Evolutionary conservation across 2,329 filamentous ascomycete genomes (phyloP).

Genomic region (Colletotrichum spaethianum): DNA sequence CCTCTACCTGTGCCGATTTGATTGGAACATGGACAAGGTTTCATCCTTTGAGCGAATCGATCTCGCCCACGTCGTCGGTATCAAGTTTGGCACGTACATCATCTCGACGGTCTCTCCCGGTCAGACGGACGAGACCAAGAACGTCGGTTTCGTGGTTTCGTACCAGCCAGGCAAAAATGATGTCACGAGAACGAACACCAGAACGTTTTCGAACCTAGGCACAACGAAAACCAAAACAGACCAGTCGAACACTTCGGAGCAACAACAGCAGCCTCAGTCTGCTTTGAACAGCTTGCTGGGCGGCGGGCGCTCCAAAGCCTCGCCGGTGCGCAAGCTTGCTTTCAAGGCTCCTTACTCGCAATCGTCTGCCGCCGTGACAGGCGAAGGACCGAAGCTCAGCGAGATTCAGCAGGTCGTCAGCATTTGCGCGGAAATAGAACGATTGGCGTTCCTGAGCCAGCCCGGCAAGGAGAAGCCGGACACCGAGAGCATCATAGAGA

Average conservation of each 20-base stretch:
- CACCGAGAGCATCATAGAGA: conserved; percentile 64
- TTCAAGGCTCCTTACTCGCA: conserved; percentile 70
- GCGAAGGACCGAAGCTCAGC: conserved; percentile 60
- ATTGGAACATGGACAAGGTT: conserved; percentile 96
- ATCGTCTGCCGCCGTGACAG: conserved; percentile 69
- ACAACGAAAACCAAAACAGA: conserved; percentile 41
- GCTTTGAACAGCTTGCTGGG: conserved; percentile 61
- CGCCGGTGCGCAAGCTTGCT: conserved; percentile 60
- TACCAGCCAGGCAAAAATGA: conserved; percentile 82
- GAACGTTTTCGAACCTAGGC: conserved; percentile 76
- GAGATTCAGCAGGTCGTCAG: conserved; percentile 71
- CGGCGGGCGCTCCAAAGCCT: conserved; percentile 49
- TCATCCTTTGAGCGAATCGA: conserved; percentile 90
- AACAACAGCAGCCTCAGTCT: conserved; percentile 41
- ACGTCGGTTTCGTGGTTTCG: conserved; percentile 86
- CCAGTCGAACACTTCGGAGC: neutral
- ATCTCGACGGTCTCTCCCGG: conserved; percentile 86
- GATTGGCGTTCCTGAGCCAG: conserved; percentile 69
- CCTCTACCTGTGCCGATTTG: conserved; percentile 90
- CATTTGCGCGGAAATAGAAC: conserved; percentile 84
- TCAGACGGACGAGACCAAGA: conserved; percentile 83
- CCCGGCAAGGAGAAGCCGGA: conserved; percentile 57
- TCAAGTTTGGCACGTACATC: conserved; percentile 90
- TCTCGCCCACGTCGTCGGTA: conserved; percentile 78
- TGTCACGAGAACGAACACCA: conserved; percentile 85